phyloP scores from a whole-genome alignment of 2,329 filamentous ascomycete genomes.

The Fusarium mundagurra region DNA sequence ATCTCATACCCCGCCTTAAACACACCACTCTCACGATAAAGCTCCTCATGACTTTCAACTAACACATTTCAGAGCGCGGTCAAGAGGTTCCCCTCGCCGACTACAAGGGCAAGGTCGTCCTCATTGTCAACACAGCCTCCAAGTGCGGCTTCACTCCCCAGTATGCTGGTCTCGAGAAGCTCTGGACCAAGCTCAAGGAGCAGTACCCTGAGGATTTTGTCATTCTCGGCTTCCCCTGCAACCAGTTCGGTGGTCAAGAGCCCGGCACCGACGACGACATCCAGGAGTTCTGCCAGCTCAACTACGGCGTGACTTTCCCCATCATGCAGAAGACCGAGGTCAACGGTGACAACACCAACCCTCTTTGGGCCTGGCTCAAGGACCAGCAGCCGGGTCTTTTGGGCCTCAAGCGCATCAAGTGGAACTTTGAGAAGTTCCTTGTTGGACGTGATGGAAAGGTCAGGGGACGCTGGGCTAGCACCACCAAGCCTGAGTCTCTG shows the following conservation, averaged over 20 bases:
- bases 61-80: constrained; percentile 61
- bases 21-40: neutral
- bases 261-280: constrained; percentile 85
- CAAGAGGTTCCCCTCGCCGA: constrained; percentile 73
- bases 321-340: constrained; percentile 93
- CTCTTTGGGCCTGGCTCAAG: constrained; percentile 82
- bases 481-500: constrained; percentile 84
- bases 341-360: constrained; percentile 84
- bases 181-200: constrained; percentile 81
- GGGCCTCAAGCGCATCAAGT: constrained; percentile 93
- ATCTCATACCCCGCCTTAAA: neutral
- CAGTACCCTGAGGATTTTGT: constrained; percentile 80
- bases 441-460: constrained; percentile 87
- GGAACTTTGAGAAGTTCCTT: constrained; percentile 99
- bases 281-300: constrained; percentile 86
- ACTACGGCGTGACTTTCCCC: constrained; percentile 92
- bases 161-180: constrained; percentile 87
- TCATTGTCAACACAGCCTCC: constrained; percentile 96
- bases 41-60: constrained; percentile 3
- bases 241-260: constrained; percentile 94
- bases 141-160: constrained; percentile 99
- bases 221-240: constrained; percentile 97
- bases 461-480: constrained; percentile 86
- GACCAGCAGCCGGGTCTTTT: constrained; percentile 80
- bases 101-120: constrained; percentile 91